A percentile compares a stretch with the other conserved stretches of the same genome.
These are phyloP conservation scores for Tricholoma furcatifolium DNA, from an alignment of 768 basidiomycete genomes.

Conservation along the genomic window DNA sequence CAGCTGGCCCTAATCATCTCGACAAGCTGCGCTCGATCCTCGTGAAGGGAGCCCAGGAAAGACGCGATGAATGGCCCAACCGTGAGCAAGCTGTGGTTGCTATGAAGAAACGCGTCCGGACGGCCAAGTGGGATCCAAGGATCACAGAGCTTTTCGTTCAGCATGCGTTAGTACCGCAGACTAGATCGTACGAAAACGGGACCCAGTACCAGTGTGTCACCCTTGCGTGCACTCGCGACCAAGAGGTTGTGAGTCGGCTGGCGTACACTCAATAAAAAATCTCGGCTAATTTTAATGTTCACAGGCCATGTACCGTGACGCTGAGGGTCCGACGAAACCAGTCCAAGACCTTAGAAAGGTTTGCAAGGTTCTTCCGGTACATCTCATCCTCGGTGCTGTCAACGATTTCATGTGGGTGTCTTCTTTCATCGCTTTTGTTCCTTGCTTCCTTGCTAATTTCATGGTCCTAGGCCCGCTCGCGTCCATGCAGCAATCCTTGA, in stretches of 20 bases:
- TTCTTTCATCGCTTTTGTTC: not conserved
- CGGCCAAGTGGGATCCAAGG: constrained; percentile 49
- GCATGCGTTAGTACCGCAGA: constrained; percentile 14
- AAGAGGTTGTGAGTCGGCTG: constrained; percentile 53
- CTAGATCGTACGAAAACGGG: constrained; percentile 25
- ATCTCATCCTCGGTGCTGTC: constrained; percentile 50
- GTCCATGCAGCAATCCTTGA: constrained; percentile 31
- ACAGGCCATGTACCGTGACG: constrained; percentile 65
- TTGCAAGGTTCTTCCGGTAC: constrained; percentile 43
- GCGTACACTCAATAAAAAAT: not conserved
- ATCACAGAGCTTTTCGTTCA: constrained; percentile 57
- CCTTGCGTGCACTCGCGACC: constrained; percentile 57
- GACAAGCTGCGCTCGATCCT: constrained; percentile 38
- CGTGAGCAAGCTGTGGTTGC: constrained; percentile 37
- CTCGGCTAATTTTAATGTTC: not conserved
- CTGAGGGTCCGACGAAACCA: constrained; percentile 52
- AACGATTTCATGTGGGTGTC: constrained; percentile 52
- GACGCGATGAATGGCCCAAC: constrained; percentile 52
- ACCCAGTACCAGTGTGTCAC: constrained; percentile 41
- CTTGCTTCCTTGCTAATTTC: not conserved
- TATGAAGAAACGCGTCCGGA: constrained; percentile 34
- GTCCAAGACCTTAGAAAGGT: constrained; percentile 42
- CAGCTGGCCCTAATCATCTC: constrained; percentile 44
- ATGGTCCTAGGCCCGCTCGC: constrained; percentile 23
- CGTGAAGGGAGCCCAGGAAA: constrained; percentile 45